Percentiles rank a stretch among this genome's conserved stretches.
Conservation (phyloP, 2,329 filamentous ascomycete species). For the Furcasterigmium sp. region DNA sequence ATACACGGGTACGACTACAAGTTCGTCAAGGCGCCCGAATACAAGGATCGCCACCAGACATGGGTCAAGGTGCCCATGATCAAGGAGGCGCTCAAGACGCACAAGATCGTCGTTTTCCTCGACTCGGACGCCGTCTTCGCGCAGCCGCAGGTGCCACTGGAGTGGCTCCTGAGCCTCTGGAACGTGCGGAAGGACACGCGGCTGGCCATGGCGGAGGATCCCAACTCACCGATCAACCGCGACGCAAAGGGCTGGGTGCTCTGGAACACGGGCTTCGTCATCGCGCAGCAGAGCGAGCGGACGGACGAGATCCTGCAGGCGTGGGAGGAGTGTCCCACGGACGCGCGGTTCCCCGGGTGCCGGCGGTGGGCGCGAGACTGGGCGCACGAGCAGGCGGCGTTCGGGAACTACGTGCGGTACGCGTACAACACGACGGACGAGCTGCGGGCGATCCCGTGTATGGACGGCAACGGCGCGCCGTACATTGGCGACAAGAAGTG, state of each 20-base stretch:
- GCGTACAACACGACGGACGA: slow-evolving; percentile 16
- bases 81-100: slow-evolving; percentile 27
- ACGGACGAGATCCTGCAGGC: slow-evolving; percentile 10
- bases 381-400: slow-evolving; percentile 22
- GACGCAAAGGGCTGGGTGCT: slow-evolving; percentile 26
- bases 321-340: slow-evolving; percentile 12
- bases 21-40: slow-evolving; percentile 34
- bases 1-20: slow-evolving; percentile 46
- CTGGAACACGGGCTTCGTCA: slow-evolving; percentile 37
- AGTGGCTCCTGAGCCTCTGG: slow-evolving; percentile 44
- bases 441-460: slow-evolving; percentile 14
- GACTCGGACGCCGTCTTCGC: slow-evolving; percentile 38
- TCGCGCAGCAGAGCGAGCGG: slow-evolving; percentile 24
- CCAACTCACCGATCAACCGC: slow-evolving; percentile 28
- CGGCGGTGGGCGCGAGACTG: slow-evolving; percentile 16
- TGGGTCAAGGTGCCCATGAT: slow-evolving; percentile 39
- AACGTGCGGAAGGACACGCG: slow-evolving; percentile 31
- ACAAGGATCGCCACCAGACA: slow-evolving; percentile 34
- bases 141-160: slow-evolving; percentile 35
- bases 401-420: slow-evolving; percentile 18
- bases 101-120: slow-evolving; percentile 37
- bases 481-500: slow-evolving; percentile 16
- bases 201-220: slow-evolving; percentile 40
- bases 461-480: slow-evolving; percentile 18
- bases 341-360: slow-evolving; percentile 11